Evolutionary conservation across 2,329 filamentous ascomycete genomes (phyloP), one percentile per base, ranked within the genome.

Genomic region (Ceratocystis ficicola): DNA sequence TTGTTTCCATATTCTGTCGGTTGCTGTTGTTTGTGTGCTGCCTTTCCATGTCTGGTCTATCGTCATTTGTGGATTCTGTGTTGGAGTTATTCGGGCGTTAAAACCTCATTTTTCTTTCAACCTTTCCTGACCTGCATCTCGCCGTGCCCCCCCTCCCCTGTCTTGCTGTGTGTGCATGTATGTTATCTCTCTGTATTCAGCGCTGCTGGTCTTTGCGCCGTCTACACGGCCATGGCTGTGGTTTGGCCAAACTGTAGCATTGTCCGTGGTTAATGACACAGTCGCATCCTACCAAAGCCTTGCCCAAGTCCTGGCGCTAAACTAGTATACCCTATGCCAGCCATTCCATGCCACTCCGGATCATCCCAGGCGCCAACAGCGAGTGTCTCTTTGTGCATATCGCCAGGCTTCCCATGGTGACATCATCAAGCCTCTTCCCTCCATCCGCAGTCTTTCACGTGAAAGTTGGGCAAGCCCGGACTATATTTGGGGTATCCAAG

Each of bases 1-100:
- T 32, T 59, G 17, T 57, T 36, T 63, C 36, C 22, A 36, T 63
- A 44, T 30, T 63, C 55, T 55, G 30, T 41, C 48, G 59, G 57
- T 15, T 64, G 48, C 25, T 48, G 48, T n/a, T 62, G 50, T 63
- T 65, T 62, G 15, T 22, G 64, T 64, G 41, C 48, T 20, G 63
- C 46, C 44, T 20, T 15, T 64, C 36, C 36, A 41, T 41, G 36
- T 66, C 60, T 48, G 25, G 10, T 28, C 44, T 61, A 28, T 55
- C 44, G 41, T 63, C 46, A 28, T 63, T 41, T 63, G 61, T 50
- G 46, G 61, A 63, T 30, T 63, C 44, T 63, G 8, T 63, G 8
- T 60, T 44, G 57, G 46, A 57, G 41, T 59, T 57, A 20, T 60
- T 50, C 25, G 32, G 55, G 55, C 55, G 55, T 59, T 59, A 59